phyloP scores from a whole-genome alignment of 805 yeast species.

The Monosporozyma solicola region DNA sequence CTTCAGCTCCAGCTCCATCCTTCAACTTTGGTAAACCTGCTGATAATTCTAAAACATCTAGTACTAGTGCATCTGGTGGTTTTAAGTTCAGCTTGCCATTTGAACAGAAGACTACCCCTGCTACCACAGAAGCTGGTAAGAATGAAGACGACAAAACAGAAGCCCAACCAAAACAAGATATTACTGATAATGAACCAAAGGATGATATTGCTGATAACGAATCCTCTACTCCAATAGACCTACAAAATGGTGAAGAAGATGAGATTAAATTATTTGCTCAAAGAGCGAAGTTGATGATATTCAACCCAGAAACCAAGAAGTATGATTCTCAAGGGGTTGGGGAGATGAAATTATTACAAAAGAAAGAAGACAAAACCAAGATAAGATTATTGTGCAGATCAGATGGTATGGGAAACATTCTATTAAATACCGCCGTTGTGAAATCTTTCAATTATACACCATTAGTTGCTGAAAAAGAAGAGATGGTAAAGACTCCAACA shows the following conservation, averaged over 20 bases:
- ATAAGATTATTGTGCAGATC: slow-evolving; percentile 72
- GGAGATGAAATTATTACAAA: slow-evolving; percentile 61
- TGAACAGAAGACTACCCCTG: slow-evolving; percentile 16
- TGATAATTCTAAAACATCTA: slow-evolving; percentile 4
- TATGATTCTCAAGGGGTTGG: slow-evolving; percentile 73
- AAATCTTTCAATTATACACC: slow-evolving; percentile 51
- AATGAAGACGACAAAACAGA: slow-evolving; percentile 9
- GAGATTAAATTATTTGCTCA: slow-evolving; percentile 58
- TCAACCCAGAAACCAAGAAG: slow-evolving; percentile 41
- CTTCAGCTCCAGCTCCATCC: slow-evolving; percentile 15
- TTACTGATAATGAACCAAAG: slow-evolving; percentile 26
- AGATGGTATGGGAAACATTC: slow-evolving; percentile 76
- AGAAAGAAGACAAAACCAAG: slow-evolving; percentile 46
- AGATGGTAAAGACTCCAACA: slow-evolving; percentile 57
- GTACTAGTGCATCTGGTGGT: slow-evolving; percentile 25
- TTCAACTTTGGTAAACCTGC: slow-evolving; percentile 21
- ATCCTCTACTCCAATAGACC: slow-evolving; percentile 34
- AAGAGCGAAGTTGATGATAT: slow-evolving; percentile 62
- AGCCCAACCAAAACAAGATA: slow-evolving; percentile 32
- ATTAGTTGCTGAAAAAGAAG: slow-evolving; percentile 48
- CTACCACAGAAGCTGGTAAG: slow-evolving; percentile 5
- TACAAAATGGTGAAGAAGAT: slow-evolving; percentile 77
- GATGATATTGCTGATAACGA: slow-evolving; percentile 34
- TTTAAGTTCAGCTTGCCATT: slow-evolving; percentile 30
- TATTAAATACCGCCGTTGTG: slow-evolving; percentile 58